Evolutionary conservation across 495 filamentous ascomycete genomes (phyloP).

Genomic region (Poronia punctata): DNA sequence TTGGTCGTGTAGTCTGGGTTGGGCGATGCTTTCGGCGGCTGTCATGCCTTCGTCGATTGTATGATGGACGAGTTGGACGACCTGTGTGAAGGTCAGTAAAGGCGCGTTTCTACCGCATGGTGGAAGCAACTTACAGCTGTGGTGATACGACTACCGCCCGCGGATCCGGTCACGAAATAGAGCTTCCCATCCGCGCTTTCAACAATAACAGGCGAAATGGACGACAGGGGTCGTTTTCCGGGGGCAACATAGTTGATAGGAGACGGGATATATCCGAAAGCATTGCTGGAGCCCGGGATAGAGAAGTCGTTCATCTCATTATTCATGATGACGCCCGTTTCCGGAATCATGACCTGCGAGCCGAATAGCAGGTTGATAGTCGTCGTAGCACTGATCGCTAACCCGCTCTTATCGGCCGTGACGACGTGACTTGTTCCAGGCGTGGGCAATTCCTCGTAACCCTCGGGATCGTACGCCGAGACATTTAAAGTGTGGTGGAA

Average conservation of each 20-base stretch:
- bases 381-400: conserved; percentile 62
- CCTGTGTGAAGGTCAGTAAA: no score
- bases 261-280: conserved; percentile 76
- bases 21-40: conserved; percentile 53
- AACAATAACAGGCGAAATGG: conserved; percentile 71
- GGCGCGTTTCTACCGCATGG: no score
- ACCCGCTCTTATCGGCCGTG: conserved; percentile 54
- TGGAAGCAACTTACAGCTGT: no score
- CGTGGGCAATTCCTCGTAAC: conserved; percentile 55
- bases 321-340: conserved; percentile 80
- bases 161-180: conserved; percentile 66
- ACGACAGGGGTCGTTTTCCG: conserved; percentile 73
- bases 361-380: conserved; percentile 78
- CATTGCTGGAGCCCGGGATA: conserved; percentile 67
- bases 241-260: conserved; percentile 75
- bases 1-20: conserved; percentile 77
- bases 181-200: conserved; percentile 58
- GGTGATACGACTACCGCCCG: conserved; percentile 85
- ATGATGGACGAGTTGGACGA: conserved; percentile 67
- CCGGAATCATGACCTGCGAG: conserved; percentile 62
- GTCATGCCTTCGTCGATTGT: conserved; percentile 59
- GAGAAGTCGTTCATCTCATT: conserved; percentile 93
- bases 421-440: conserved; percentile 66
- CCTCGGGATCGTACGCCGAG: conserved; percentile 57
- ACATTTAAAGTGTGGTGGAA: conserved; percentile 57